Base-by-base conservation (phyloP, 2,329 filamentous ascomycete genomes). In the Clarireedia paspali region DNA sequence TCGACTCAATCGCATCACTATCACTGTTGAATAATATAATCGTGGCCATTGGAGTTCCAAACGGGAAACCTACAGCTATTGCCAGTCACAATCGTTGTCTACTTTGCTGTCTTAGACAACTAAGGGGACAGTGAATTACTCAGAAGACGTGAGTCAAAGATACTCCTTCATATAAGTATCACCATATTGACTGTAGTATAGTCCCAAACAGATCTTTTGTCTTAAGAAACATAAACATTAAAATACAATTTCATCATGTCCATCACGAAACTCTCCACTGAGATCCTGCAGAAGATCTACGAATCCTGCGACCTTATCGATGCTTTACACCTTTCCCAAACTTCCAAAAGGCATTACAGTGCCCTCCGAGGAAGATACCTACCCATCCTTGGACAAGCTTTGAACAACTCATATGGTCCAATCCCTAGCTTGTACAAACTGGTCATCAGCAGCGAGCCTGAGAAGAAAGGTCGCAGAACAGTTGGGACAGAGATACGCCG, bases 261-360 rank as follows among this genome's bases (percentile, higher is more conserved):
- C 34, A 63, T 66, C 53, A 62, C 56, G 42, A 47, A 57, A 48
- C 62, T 68, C 49, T 66, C 66, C 26, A 67, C 64, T n/a, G 66
- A 68, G 60, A 49, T 68, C 54, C 57, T 68, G 10, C 65, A 67
- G 50, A 64, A 60, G 55, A 67, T 68, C 57, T 66, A 64, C 57
- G 64, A 66, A 54, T 63, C 60, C 42, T 53, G 61, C 12, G 61
- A 60, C 36, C 59, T 68, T 23, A 57, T 62, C 60, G 65, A 66
- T 45, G 60, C 66, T n/a, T 55, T 68, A 6, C 57, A 64, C 55
- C 57, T 68, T 5, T 59, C 66, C 15, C 65, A 66, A 60, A 65
- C 64, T 26, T 66, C 62, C 10, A 62, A 60, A 50, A 59, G 58
- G 47, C 62, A 63, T 42, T 63, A 66, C 49, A 59, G 58, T n/a